Conservation (phyloP, 2,329 filamentous ascomycete species). For the Clarireedia hainanense region DNA sequence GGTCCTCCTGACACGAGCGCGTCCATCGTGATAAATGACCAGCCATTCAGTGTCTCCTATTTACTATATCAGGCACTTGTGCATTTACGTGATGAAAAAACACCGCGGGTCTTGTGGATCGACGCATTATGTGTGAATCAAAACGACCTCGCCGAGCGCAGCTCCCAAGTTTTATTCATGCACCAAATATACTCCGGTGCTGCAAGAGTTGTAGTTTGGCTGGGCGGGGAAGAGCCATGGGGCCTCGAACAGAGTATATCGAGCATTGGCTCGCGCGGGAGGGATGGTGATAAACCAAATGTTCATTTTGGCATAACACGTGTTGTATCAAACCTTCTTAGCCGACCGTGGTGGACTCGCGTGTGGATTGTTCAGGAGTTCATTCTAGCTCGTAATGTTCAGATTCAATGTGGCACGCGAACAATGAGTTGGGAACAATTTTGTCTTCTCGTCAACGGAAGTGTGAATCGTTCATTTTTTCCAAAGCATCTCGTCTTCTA, state of each 20-base stretch:
- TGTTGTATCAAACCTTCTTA: neutral
- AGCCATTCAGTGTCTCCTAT: neutral
- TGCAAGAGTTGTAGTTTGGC: slow-evolving; percentile 1
- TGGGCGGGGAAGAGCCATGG: neutral
- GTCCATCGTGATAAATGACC: neutral
- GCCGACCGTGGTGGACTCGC: neutral
- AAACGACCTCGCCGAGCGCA: slow-evolving; percentile 8
- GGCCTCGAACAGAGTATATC: neutral
- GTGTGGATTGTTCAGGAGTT: neutral
- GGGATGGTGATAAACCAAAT: neutral
- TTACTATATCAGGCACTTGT: slow-evolving; percentile 2
- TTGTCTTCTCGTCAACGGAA: neutral
- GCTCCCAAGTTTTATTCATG: slow-evolving; percentile 17
- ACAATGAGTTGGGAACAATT: neutral
- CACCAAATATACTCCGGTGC: slow-evolving; percentile 15
- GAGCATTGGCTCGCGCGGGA: neutral
- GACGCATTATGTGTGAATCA: slow-evolving; percentile 19
- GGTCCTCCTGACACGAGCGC: neutral
- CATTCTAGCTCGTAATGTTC: neutral
- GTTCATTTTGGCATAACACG: neutral
- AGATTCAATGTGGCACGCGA: neutral
- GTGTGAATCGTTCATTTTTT: neutral
- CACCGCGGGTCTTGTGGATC: slow-evolving; percentile 6
- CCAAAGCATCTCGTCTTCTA: neutral
- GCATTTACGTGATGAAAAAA: neutral